Conservation (phyloP, 257 asterid genomes). For the Nyctanthes arbortristis region DNA sequence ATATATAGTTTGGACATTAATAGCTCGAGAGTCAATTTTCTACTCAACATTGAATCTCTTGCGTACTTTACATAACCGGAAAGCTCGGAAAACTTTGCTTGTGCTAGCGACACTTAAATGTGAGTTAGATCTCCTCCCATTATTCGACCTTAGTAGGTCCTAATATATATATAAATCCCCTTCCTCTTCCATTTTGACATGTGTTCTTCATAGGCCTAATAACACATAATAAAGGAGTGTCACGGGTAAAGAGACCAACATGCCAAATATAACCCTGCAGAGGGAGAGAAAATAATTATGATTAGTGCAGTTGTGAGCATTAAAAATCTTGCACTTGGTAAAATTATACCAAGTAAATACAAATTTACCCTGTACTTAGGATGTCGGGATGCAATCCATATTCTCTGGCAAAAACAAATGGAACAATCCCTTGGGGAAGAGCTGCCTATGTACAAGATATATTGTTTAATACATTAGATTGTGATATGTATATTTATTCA, state of each 20-base stretch:
- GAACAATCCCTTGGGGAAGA: slow-evolving; percentile 66
- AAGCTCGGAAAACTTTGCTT: neutral
- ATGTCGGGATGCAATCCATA: slow-evolving; percentile 67
- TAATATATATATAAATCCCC: neutral
- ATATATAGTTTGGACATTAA: neutral
- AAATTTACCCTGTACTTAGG: slow-evolving; percentile 60
- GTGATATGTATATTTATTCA: too few species aligned
- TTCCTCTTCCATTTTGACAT: neutral
- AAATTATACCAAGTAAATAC: neutral
- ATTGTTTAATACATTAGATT: too few species aligned
- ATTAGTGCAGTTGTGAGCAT: neutral
- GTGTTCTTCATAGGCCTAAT: slow-evolving; percentile 45
- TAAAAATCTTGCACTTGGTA: neutral
- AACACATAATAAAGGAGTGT: slow-evolving; percentile 56
- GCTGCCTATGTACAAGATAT: too few species aligned
- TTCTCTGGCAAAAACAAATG: slow-evolving; percentile 73
- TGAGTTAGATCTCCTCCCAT: slow-evolving; percentile 18
- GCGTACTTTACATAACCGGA: slow-evolving; percentile 4
- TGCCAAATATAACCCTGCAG: slow-evolving; percentile 72
- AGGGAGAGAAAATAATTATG: neutral
- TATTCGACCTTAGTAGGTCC: slow-evolving; percentile 3
- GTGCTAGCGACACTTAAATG: neutral
- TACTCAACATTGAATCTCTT: neutral
- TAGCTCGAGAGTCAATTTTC: neutral
- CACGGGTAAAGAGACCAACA: slow-evolving; percentile 66